Base-by-base conservation (phyloP, 257 asterid species). In the Fraxinus anomala region DNA sequence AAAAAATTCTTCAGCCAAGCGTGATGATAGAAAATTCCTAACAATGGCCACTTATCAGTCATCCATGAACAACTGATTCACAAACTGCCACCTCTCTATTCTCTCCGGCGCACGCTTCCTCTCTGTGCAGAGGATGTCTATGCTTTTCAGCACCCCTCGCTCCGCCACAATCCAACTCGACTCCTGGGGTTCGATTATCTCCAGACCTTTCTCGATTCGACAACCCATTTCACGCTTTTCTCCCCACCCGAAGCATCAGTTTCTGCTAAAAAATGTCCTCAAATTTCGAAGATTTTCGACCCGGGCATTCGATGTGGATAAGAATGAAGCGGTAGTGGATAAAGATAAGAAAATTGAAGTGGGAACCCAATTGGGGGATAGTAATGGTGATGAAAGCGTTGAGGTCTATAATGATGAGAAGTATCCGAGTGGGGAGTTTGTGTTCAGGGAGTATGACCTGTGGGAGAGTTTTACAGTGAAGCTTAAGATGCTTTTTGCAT, bases 351-450 rank as follows among this genome's bases (percentile, higher is more conserved):
- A 81, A 74, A 77, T 65, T 66, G 85, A 75, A 72, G 74, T 31
- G n/a, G 78, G 56, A 42, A 81, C 28, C 66, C 66, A 72, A 79
- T 40, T 70, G 78, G 83, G 34, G 73, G 54, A 37, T 63, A 77
- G 69, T 63, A 63, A 31, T 49, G 88, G 76, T 24, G 69, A 82
- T 33, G 87, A 77, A 49, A 80, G 76, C 82, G 23, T 70, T 44
- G 74, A 40, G 21, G 39, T 78, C 72, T 65, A 78, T 59, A 24
- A 79, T 33, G 88, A 84, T 1, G 86, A 82, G 4, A 73, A 84
- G 88, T 89, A 91, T 78, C 98, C 99, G 6, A 87, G 82, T 26
- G 99, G 99, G 5, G 97, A 95, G 82, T 90, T 95, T 79, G 87
- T 89, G 77, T 93, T 89, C 77, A 82, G 80, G 37, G 89, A 89